These are phyloP conservation scores for Calonectria hongkongensis DNA, from an alignment of 2,329 filamentous ascomycete species.

Conservation along the genomic window DNA sequence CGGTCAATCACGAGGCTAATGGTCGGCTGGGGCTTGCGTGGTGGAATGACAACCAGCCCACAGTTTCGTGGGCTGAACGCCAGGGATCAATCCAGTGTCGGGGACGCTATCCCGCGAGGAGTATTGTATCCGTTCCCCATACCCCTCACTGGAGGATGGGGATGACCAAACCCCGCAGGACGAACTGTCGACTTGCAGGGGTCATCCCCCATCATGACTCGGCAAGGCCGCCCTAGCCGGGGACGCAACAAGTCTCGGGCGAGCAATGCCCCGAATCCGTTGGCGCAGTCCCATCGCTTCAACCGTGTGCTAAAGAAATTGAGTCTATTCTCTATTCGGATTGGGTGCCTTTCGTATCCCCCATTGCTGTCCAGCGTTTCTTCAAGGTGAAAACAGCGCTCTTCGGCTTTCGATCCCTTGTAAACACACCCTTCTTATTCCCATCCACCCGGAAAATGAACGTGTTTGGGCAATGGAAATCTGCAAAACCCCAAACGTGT, in stretches of 20 bases:
- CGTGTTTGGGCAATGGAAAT: slow-evolving; percentile 39
- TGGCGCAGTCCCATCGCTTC: too few species aligned
- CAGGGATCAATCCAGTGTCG: neutral
- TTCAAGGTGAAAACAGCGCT: slow-evolving; percentile 12
- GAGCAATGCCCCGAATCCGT: slow-evolving; percentile 14
- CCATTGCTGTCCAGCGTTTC: slow-evolving; percentile 27
- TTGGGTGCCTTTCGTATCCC: neutral
- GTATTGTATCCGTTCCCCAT: neutral
- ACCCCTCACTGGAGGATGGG: neutral
- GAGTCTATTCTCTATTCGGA: neutral
- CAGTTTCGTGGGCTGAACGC: neutral
- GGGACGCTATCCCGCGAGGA: slow-evolving; percentile 11
- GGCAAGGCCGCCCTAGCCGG: neutral
- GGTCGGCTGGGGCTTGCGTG: neutral
- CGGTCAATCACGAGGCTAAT: neutral
- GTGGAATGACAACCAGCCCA: neutral
- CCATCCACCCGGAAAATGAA: slow-evolving; percentile 46
- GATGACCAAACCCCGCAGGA: neutral
- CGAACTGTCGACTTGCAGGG: neutral
- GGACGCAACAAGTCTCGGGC: slow-evolving; percentile 3
- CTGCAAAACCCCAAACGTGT: slow-evolving; percentile 48
- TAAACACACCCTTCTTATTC: slow-evolving; percentile 48
- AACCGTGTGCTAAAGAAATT: neutral
- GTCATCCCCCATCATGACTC: slow-evolving; percentile 9
- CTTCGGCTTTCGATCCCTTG: slow-evolving; percentile 37